Evolutionary conservation across 2,329 filamentous ascomycete genomes (phyloP), one percentile per base, ranked within the genome.

Genomic region (Aspergillus fumigatiaffinis): DNA sequence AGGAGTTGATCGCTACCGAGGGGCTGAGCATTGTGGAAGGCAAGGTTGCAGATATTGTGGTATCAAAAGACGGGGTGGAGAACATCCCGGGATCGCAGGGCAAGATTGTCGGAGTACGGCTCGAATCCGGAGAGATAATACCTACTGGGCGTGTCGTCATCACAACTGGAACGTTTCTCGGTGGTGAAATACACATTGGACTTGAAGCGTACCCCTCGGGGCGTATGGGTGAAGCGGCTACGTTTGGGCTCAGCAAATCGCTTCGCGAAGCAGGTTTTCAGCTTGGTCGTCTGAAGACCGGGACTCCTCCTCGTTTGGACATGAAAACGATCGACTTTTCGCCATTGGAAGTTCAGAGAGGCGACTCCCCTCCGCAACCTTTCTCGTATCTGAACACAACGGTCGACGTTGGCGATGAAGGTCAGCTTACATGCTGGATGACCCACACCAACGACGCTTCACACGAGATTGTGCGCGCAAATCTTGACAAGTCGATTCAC

Each of bases 161-260:
- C 65, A 97, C 94, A 0, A 99, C 94, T 0, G 94, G 94, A 0
- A 99, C 94, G 0, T 99, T 99, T 69, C 77, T 99, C 4, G 89
- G 93, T 10, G 94, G 92, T 20, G 94, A 99, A 74, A 99, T 99
- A 60, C 94, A 99, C 67, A 95, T 99, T 60, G 94, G 92, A 0
- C 78, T 97, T 7, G 84, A 96, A 53, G 84, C 82, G 3, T 96
- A 86, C 69, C 92, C 94, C 0, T 90, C 94, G 0, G 94, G 94
- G 1, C 86, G 94, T 8, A 92, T 99, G 80, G 94, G 93, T 10
- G 94, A 99, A 76, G 90, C 90, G 23, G 92, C 94, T 0, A 97
- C 94, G 0, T 91, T 91, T 68, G 93, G 93, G 0, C 77, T 99
- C 55, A 97, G 92, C 80, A 94, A 92, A 71, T 97, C 92, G 3